Percentiles rank a stretch among this genome's conserved stretches.
Conservation (phyloP, 192 early-diverging fungal genomes). For the Kickxella alabastrina region DNA sequence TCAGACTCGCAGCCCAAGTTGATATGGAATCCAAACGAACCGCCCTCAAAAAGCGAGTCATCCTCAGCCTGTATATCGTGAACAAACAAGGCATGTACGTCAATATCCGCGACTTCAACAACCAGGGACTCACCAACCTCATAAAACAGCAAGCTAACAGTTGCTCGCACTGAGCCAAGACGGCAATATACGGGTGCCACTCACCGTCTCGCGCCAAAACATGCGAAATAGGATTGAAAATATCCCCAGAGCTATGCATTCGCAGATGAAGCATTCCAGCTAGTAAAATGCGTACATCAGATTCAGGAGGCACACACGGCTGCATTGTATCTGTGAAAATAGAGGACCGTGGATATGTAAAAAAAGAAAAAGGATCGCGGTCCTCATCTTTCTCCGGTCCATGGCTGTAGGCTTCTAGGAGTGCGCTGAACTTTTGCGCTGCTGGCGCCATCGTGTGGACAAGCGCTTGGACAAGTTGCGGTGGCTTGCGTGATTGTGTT, state of each 20-base stretch:
- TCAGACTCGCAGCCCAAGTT: background rate
- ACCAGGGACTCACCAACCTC: constrained; percentile 26
- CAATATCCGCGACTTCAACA: constrained; percentile 32
- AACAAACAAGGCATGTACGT: constrained; percentile 9
- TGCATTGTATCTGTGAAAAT: constrained; percentile 10
- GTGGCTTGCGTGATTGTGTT: constrained; percentile 30
- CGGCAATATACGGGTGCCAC: constrained; percentile 38
- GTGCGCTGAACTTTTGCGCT: constrained; percentile 2
- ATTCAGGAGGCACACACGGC: constrained; percentile 6
- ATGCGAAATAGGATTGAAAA: constrained; percentile 24
- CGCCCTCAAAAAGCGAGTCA: constrained; percentile 38
- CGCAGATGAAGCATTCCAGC: constrained; percentile 36
- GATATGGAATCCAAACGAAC: constrained; percentile 35
- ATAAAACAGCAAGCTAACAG: constrained; percentile 33
- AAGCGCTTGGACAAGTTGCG: constrained; percentile 37
- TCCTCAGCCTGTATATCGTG: constrained; percentile 36
- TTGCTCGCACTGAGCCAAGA: constrained; percentile 25
- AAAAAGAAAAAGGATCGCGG: constrained; percentile 5
- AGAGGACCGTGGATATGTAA: background rate
- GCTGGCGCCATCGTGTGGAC: constrained; percentile 13
- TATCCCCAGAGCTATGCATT: constrained; percentile 11
- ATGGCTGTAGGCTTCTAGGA: constrained; percentile 4
- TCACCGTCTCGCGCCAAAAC: constrained; percentile 14
- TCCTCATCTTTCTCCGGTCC: background rate
- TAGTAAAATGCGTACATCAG: constrained; percentile 17